Evolutionary conservation across 2,329 filamentous ascomycete species (phyloP), one percentile per base, ranked within the genome.

Genomic region (Gaeumannomyces tritici): DNA sequence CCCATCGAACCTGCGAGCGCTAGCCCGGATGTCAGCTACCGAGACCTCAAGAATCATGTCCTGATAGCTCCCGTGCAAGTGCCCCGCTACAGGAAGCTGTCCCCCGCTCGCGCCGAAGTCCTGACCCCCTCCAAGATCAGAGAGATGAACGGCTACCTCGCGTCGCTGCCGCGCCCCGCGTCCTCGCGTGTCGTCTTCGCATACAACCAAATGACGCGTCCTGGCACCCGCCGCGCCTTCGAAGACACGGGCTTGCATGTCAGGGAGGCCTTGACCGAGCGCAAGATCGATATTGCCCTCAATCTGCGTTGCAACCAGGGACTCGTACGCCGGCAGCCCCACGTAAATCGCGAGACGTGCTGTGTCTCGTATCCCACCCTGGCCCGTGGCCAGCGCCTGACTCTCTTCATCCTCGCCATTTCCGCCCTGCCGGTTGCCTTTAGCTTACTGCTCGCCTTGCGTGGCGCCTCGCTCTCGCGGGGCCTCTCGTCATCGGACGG

Each of bases 251-350:
- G 82, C 18, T 66, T 85, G 28, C 80, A 83, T 69, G 74, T 82
- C 12, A 71, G 76, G 15, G 73, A 78, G 18, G 72, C 70, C 29
- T 75, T 84, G 31, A 77, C 79, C 1, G 72, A 73, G 58, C 72
- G 73, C 61, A 79, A 81, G 71, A 78, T 80, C 18, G 79, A 86
- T 66, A 70, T 85, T 24, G 69, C 83, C 2, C 75, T 86, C 60
- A 83, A 83, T 63, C 71, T 79, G 31, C 77, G 79, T 57, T 86
- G 84, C 72, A 86, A 86, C 68, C 72, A 75, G 9, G 73, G 76
- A 63, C 68, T 74, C 24, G 72, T 72, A 4, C 65, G 70, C 21
- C 59, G 59, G 2, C 27, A 54, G 8, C 71, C 71, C 29, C 77
- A 77, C 64, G 75, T 76, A 0, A 78, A 79, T 66, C 73, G 78